These are phyloP conservation scores for Calonectria pseudoturangicola DNA, from an alignment of 2,329 filamentous ascomycete species.

Conservation along the genomic window DNA sequence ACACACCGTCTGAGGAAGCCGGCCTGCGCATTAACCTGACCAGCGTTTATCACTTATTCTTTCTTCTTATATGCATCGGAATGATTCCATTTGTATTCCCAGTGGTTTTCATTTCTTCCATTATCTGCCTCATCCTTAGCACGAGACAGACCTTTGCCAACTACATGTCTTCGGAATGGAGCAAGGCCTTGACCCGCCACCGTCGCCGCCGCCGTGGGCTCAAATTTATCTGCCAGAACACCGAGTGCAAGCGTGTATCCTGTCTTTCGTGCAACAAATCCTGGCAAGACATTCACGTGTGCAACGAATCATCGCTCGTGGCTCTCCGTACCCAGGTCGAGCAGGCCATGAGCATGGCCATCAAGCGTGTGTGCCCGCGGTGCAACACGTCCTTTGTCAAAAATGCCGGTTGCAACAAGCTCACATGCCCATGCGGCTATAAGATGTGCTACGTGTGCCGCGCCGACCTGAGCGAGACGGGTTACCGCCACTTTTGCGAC, in stretches of 20 bases:
- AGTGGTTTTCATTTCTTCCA: conserved; percentile 67
- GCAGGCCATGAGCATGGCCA: conserved; percentile 92
- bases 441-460: conserved; percentile 99
- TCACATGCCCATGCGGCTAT: conserved; percentile 96
- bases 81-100: conserved; percentile 75
- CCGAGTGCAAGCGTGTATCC: conserved; percentile 80
- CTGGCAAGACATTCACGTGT: conserved; percentile 93
- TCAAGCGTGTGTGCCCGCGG: conserved; percentile 95
- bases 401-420: conserved; percentile 94
- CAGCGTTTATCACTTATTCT: conserved; percentile 67
- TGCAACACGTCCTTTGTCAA: conserved; percentile 97
- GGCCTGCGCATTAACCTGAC: conserved; percentile 74
- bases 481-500: conserved; percentile 96
- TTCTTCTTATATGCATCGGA: conserved; percentile 72
- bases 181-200: conserved; percentile 78
- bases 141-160: conserved; percentile 65
- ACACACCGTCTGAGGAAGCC: conserved; percentile 74
- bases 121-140: conserved; percentile 66
- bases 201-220: conserved; percentile 82
- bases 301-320: conserved; percentile 88
- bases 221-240: conserved; percentile 85
- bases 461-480: conserved; percentile 82
- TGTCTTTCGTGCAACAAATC: conserved; percentile 88
- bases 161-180: conserved; percentile 68
- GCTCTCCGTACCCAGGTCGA: conserved; percentile 93